These are phyloP conservation scores for Amanita molliuscula DNA, from an alignment of 768 basidiomycete species.

Conservation along the genomic window DNA sequence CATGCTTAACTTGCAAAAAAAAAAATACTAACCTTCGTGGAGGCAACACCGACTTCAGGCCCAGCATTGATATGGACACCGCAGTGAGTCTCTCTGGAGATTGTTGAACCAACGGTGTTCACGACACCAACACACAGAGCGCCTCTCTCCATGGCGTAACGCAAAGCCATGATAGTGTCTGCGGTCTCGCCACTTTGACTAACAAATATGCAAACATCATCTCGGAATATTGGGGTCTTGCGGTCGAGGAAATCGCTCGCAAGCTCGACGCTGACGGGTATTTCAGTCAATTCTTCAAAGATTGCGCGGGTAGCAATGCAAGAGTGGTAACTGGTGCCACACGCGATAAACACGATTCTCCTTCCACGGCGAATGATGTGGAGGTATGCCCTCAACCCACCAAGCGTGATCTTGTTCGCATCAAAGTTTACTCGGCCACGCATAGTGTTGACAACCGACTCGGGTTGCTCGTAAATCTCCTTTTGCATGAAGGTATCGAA, in stretches of 20 bases:
- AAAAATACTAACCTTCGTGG: constrained; percentile 65
- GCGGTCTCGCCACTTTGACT: constrained; percentile 99
- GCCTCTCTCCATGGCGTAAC: constrained; percentile 94
- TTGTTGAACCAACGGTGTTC: constrained; percentile 96
- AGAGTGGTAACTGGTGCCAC: constrained; percentile 97
- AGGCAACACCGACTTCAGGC: constrained; percentile 98
- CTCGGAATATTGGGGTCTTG: constrained; percentile 98
- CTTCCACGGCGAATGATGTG: constrained; percentile 92
- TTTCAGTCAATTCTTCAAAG: constrained; percentile 98
- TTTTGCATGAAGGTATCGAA: constrained; percentile 99
- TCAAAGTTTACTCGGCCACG: constrained; percentile 99
- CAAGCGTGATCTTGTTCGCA: constrained; percentile 80
- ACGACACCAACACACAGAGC: constrained; percentile 96
- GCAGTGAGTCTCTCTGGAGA: constrained; percentile 97
- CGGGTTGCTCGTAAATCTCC: constrained; percentile 98
- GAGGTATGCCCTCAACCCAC: constrained; percentile 91
- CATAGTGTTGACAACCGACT: constrained; percentile 99
- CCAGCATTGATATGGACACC: constrained; percentile 99
- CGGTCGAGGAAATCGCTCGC: constrained; percentile 98
- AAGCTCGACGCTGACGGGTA: constrained; percentile 93
- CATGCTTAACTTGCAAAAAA: constrained; percentile 6
- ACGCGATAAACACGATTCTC: constrained; percentile 95
- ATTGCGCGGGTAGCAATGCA: constrained; percentile 94
- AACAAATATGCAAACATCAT: constrained; percentile 93
- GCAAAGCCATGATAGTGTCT: constrained; percentile 91